Conservation (phyloP, 2,329 filamentous ascomycete species). For the Tolypocladium ophioglossoides region DNA sequence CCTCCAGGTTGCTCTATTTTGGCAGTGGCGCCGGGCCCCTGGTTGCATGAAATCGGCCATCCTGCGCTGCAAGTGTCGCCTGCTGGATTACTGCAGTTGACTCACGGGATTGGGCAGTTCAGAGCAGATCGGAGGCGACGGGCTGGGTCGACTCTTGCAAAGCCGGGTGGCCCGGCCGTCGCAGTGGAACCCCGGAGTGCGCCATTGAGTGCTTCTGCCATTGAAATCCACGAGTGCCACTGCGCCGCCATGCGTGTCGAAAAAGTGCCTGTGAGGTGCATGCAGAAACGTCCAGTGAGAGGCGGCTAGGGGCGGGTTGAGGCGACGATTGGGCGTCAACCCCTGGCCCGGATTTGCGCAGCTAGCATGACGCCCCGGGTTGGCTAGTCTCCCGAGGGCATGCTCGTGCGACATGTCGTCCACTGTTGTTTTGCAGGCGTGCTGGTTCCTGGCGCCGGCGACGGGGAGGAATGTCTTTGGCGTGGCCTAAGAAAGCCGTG, state of each 20-base stretch:
- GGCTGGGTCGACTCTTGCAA: background rate
- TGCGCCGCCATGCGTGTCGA: slow-evolving; percentile 34
- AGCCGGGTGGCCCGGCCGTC: background rate
- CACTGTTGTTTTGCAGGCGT: no score
- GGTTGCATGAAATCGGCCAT: background rate
- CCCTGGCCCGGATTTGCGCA: slow-evolving; percentile 10
- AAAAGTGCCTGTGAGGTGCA: slow-evolving; percentile 18
- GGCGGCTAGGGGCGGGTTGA: slow-evolving; percentile 9
- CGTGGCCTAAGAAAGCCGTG: background rate
- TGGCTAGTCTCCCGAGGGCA: background rate
- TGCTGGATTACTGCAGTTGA: background rate
- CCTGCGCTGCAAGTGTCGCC: background rate
- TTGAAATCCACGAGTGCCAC: slow-evolving; percentile 11
- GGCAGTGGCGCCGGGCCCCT: slow-evolving; percentile 1
- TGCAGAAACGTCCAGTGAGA: slow-evolving; percentile 21
- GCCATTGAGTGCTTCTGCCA: slow-evolving; percentile 4
- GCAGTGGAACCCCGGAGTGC: slow-evolving; percentile 1
- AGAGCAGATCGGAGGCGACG: background rate
- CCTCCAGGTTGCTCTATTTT: background rate
- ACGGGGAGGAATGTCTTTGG: background rate
- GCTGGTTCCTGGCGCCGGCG: background rate
- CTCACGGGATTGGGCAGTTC: background rate
- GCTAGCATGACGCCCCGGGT: background rate
- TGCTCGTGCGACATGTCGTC: background rate
- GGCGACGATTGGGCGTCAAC: slow-evolving; percentile 24